A percentile compares a stretch with the other conserved stretches of the same genome.
Conservation (phyloP, 2,329 filamentous ascomycete species). For the Didymella sp. region DNA sequence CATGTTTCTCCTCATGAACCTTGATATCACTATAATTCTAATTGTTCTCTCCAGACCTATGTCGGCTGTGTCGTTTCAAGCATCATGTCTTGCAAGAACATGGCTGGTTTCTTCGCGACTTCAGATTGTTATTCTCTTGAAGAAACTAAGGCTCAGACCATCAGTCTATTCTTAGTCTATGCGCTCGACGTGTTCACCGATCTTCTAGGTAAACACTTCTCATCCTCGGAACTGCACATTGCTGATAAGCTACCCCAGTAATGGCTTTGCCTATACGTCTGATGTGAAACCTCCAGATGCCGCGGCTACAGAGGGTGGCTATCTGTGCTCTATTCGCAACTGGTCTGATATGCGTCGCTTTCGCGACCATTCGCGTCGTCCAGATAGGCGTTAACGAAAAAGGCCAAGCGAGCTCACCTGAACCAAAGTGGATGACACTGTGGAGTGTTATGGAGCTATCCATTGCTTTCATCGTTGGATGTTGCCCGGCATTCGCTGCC, state of each 20-base stretch:
- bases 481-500: conserved; percentile 1
- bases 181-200: not conserved
- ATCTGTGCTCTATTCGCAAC: not conserved
- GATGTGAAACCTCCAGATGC: conserved; percentile 11
- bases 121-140: no score
- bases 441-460: not conserved
- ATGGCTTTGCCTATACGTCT: conserved; percentile 9
- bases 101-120: no score
- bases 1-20: no score
- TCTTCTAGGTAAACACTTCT: not conserved
- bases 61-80: no score
- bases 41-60: no score
- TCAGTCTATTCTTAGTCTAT: no score
- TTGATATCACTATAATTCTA: no score
- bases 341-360: conserved; percentile 2
- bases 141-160: no score
- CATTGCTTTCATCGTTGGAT: conserved; percentile 1
- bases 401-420: not conserved
- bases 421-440: not conserved
- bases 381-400: not conserved
- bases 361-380: not conserved
- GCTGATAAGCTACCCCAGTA: not conserved
- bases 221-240: not conserved
- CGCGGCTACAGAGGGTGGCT: not conserved
- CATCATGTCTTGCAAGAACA: no score